A percentile compares a stretch with the other conserved stretches of the same genome.
Evolutionary conservation across 352 stramenopile genomes (phyloP).

Genomic region (Phytophthora parvispora): DNA sequence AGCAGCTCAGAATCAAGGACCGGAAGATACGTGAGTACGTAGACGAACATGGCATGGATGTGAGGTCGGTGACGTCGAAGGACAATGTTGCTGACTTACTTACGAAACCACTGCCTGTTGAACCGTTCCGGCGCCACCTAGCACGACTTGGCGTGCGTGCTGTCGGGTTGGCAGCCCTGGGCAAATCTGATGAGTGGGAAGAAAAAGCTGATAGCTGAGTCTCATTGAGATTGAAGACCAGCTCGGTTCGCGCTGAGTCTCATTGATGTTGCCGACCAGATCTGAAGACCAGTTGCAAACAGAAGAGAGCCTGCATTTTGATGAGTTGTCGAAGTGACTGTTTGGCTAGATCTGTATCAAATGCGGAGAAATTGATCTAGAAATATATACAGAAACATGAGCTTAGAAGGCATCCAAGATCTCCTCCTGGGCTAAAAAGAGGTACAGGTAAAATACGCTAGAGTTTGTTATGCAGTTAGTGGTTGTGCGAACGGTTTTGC

Average conservation of each 20-base stretch:
- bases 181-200: not conserved
- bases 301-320: not conserved
- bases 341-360: no score
- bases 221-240: not conserved
- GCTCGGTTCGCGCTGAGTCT: not conserved
- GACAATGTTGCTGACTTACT: not conserved
- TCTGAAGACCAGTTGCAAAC: not conserved
- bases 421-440: no score
- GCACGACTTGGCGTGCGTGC: not conserved
- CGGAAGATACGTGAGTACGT: not conserved
- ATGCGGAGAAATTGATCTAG: no score
- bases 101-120: not conserved
- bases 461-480: no score
- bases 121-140: not conserved
- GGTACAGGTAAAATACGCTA: no score
- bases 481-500: no score
- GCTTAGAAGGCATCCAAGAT: no score
- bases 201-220: not conserved
- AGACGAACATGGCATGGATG: not conserved
- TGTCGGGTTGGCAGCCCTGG: not conserved
- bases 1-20: constrained; percentile 22
- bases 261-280: not conserved
- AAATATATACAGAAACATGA: no score
- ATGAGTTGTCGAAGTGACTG: not conserved
- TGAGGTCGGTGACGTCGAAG: not conserved